Base-by-base conservation (phyloP, 2,329 filamentous ascomycete species). In the Falciphora oryzae region DNA sequence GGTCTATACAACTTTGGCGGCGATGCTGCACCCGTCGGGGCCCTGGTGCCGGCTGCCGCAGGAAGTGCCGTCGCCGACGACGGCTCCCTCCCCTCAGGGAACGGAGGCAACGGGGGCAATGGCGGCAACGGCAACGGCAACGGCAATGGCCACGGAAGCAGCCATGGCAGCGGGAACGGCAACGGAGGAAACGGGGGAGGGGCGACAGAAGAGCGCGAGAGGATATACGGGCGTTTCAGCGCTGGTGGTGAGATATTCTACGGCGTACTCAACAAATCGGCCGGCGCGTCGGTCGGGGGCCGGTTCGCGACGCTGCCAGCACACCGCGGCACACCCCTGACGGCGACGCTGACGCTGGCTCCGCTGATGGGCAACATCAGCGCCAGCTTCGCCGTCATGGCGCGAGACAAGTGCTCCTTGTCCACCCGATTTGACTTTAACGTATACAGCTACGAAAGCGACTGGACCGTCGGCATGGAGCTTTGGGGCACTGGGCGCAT, bases 361-460 rank as follows among this genome's bases (percentile, higher is more conserved):
- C 95, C 95, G 4, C 81, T 99, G 61, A 97, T 97, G 86, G 95
- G 95, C 25, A 96, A 92, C 73, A 83, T 99, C 66, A 93, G 90
- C 65, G 92, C 93, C 50, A 96, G 88, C 22, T 99, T 99, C 75
- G 91, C 95, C 0, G 91, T 98, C 61, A 90, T 92, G 72, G 94
- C 94, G 2, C 92, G 92, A 3, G 85, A 85, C 44, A 87, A 92
- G 71, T 86, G 96, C 69, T 91, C 92, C 14, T 84, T 99, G 62
- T 95, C 93, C 68, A 96, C 93, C 28, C 88, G 90, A 62, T 94
- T 98, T 78, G 93, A 96, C 73, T 99, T 99, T 78, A 99, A 99
- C 72, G 90, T 97, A 62, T 98, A 97, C 78, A 97, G 92, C 74
- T 99, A 97, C 79, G 95, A 99, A 79, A 97, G 92, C 73, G 91